Percentiles rank a stretch among this genome's conserved stretches.
These are phyloP conservation scores for Arthrobotrys entomopaga DNA, from an alignment of 2,329 filamentous ascomycete species.

Conservation along the genomic window DNA sequence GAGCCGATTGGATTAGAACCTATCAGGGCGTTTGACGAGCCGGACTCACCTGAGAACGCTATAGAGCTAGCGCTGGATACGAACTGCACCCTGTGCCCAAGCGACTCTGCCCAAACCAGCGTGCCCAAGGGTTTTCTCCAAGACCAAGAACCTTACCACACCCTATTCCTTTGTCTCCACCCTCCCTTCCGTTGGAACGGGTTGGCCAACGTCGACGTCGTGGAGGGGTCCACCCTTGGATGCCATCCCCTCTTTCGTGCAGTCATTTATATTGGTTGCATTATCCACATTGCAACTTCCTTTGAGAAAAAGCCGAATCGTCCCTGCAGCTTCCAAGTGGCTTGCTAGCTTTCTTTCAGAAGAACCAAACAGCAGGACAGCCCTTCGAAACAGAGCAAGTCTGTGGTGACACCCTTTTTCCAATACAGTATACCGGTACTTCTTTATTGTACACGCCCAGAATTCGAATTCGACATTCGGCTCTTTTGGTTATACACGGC, in stretches of 20 bases:
- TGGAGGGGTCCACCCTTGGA: conserved; percentile 33
- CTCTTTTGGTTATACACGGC: conserved; percentile 25
- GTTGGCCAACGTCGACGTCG: conserved; percentile 16
- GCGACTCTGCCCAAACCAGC: conserved; percentile 17
- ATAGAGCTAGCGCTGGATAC: neutral
- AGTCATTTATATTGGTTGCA: neutral
- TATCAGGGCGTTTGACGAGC: conserved; percentile 40
- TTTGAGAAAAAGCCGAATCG: conserved; percentile 8
- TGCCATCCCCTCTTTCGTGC: conserved; percentile 13
- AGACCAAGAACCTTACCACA: conserved; percentile 15
- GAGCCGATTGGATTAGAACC: conserved; percentile 21
- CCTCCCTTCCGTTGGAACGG: conserved; percentile 36
- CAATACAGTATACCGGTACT: neutral
- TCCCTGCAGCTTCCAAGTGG: conserved; percentile 35
- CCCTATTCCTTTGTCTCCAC: conserved; percentile 13
- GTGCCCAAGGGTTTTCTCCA: conserved; percentile 22
- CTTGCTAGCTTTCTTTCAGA: conserved; percentile 37
- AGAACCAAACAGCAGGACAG: conserved; percentile 33
- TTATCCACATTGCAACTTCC: conserved; percentile 24
- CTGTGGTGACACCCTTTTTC: conserved; percentile 42
- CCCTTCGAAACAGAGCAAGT: conserved; percentile 25
- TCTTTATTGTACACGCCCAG: neutral
- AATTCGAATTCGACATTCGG: no score
- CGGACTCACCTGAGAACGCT: conserved; percentile 1
- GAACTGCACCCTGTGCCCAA: conserved; percentile 4